Evolutionary conservation across 140 eudicot genomes (phyloP), one percentile per base, ranked within the genome.

Genomic region (Ambrosia hybrid): DNA sequence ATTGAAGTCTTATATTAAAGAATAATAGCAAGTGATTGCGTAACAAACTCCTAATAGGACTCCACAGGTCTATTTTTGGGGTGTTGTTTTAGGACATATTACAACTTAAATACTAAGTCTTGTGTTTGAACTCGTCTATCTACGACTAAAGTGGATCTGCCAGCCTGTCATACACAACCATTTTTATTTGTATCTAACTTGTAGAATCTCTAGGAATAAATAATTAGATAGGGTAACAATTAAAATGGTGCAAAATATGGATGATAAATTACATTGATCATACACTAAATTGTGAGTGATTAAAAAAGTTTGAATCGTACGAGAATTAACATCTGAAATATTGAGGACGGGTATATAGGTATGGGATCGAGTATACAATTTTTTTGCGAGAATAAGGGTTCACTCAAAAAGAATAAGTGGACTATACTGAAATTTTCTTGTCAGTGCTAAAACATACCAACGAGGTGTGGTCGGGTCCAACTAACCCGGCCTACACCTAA

Each of bases 41-140:
- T 79, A 79, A 73, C 83, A 73, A 45, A 71, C 82, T 78, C 77
- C 82, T 55, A 43, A 5, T 21, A 70, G 5, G 9, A 48, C 65
- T 72, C 78, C 82, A n/a, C n/a, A n/a, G n/a, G n/a, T 75, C 55
- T 57, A 9, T 33, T 46, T 34, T 46, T 67, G 55, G 57, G 21
- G 59, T 17, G 68, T 62, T 36, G 1, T 13, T 13, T 0, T 62
- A 12, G 17, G 45, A 3, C 15, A n/a, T 62, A n/a, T 62, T 61
- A 61, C 55, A 49, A 49, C 3, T 49, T 49, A 49, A 49, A 49
- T 49, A 61, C 45, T 61, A 5, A 34, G 48, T 61, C 67, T 61
- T 34, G 10, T 34, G 49, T 62, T 36, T 37, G 67, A 62, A 62
- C 67, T 37, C 21, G 67, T 62, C 67, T 62, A 62, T 57, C 1